These are phyloP conservation scores for Lichtheimia corymbifera DNA, from an alignment of 371 early-diverging fungal genomes.

Conservation along the genomic window DNA sequence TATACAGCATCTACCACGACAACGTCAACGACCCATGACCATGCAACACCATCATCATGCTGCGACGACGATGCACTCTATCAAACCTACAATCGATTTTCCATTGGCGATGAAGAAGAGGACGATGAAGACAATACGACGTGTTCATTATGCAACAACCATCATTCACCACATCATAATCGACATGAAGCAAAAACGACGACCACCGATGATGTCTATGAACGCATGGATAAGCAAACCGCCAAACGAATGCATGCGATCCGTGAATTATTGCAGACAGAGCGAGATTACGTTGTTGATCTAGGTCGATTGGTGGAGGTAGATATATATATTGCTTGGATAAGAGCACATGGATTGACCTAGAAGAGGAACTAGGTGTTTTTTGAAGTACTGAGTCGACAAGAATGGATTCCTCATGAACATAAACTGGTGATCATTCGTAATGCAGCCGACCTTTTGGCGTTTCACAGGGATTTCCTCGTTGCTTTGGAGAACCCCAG, in stretches of 20 bases:
- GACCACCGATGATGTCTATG: neutral
- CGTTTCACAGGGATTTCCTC: conserved; percentile 34
- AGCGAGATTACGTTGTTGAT: conserved; percentile 46
- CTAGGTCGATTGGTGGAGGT: conserved; percentile 41
- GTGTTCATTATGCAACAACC: conserved; percentile 2
- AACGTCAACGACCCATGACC: neutral
- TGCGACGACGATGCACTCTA: neutral
- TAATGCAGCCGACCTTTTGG: conserved; percentile 35
- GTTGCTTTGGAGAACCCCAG: conserved; percentile 14
- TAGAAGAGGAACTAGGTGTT: conserved; percentile 26
- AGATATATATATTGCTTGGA: conserved; percentile 1
- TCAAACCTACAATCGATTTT: neutral
- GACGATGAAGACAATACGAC: neutral
- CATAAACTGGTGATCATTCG: conserved; percentile 36
- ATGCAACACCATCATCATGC: neutral
- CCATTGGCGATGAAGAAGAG: too few species aligned
- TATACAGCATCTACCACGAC: neutral
- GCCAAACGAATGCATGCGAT: conserved; percentile 38
- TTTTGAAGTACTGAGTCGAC: conserved; percentile 27
- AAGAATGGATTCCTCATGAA: conserved; percentile 37
- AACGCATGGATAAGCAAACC: conserved; percentile 19
- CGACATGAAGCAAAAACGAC: neutral
- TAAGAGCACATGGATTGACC: neutral
- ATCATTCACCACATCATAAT: neutral
- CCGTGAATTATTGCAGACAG: conserved; percentile 45